Base-by-base conservation (phyloP, 495 filamentous ascomycete genomes). In the Darksidea phi region DNA sequence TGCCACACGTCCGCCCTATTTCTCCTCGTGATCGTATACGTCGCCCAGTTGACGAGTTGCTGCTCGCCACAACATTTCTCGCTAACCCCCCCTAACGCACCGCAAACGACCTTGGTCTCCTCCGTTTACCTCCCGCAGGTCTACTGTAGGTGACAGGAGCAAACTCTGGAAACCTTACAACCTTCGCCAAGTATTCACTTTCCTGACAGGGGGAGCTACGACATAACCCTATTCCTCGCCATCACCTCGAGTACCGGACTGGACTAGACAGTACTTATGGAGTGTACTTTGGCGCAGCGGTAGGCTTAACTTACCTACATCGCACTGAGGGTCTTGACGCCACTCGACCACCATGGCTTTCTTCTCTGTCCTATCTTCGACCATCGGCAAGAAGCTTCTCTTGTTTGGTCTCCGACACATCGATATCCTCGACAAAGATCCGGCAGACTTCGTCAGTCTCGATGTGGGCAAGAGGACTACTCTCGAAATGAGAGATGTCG, bases 401-500 rank as follows among this genome's bases (percentile, higher is more conserved):
- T 85, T 87, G 61, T 95, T 91, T 73, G 89, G 84, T 23, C 75
- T 97, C 25, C 88, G 87, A 4, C 84, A 87, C 55, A 74, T 93
- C 41, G 90, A 92, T 53, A 73, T 95, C 24, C 80, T 97, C 24
- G 92, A 97, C 67, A 86, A 86, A 25, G 84, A 92, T 67, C 84
- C 86, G 1, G 69, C 95, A 38, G 88, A 95, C 63, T 78, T 87
- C 25, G 89, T 68, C 47, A 57, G 53, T 41, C 48, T 68, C 24
- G 82, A 83, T 21, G 82, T 86, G 74, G 92, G 92, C 0, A 84
- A 84, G 71, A 83, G 83, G 63, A 91, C 84, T 54, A 85, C 84
- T 0, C 78, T 95, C 32, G 90, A 95, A 71, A 81, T 96, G 43
- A 80, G 84, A 59, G 86, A 96, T 80, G 82, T 97, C 52, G 88